Evolutionary conservation across 2,329 filamentous ascomycete species (phyloP).

Genomic region (Pseudocercospora musae): DNA sequence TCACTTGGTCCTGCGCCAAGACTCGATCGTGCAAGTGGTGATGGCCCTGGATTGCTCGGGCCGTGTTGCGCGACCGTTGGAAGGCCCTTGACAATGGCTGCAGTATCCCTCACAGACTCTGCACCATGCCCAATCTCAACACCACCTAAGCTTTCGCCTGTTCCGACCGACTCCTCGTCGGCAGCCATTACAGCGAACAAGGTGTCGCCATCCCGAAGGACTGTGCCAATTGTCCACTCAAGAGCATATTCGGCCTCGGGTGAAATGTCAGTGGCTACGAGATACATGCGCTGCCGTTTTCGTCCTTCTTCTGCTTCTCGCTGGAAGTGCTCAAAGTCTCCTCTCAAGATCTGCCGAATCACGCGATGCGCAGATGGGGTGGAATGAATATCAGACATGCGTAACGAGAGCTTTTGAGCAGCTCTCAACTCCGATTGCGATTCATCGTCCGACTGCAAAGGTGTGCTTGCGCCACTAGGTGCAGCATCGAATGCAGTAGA

Average conservation of each 20-base stretch:
- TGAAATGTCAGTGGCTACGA: constrained; percentile 93
- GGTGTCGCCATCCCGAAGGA: constrained; percentile 89
- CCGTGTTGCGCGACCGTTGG: constrained; percentile 36
- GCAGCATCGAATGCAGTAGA: constrained; percentile 77
- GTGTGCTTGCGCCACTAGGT: constrained; percentile 56
- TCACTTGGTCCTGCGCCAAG: constrained; percentile 14
- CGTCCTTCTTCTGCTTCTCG: constrained; percentile 75
- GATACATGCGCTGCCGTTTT: constrained; percentile 78
- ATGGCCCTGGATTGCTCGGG: constrained; percentile 30
- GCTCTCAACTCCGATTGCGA: constrained; percentile 80
- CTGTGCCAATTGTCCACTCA: constrained; percentile 96
- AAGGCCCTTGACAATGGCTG: constrained; percentile 66
- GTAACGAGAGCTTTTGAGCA: constrained; percentile 79
- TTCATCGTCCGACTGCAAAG: constrained; percentile 77
- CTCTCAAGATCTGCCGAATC: constrained; percentile 84
- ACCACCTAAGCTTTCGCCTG: constrained; percentile 46
- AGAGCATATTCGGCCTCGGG: constrained; percentile 92
- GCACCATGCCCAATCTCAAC: constrained; percentile 67
- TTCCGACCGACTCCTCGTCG: constrained; percentile 68
- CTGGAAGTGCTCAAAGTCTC: constrained; percentile 74
- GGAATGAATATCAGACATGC: constrained; percentile 74
- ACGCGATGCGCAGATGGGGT: constrained; percentile 74
- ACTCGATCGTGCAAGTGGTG: constrained; percentile 28
- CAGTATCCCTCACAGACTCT: constrained; percentile 72
- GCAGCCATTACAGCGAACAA: constrained; percentile 90